These are phyloP conservation scores for Clathrospora elynae DNA, from an alignment of 2,329 filamentous ascomycete species.

Conservation along the genomic window DNA sequence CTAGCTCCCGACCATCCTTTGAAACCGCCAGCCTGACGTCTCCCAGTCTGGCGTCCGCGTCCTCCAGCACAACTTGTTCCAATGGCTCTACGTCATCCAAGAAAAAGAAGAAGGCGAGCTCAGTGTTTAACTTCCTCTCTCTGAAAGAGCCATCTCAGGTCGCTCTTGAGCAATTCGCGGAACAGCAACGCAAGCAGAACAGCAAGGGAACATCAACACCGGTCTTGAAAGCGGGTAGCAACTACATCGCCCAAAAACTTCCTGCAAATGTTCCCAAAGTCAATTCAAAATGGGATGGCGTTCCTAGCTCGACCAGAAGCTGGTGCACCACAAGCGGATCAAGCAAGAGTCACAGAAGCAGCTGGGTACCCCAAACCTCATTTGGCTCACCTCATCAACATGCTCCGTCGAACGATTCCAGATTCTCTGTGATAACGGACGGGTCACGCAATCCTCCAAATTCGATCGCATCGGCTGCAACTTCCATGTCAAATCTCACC, in stretches of 20 bases:
- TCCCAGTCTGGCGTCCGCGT: constrained; percentile 42
- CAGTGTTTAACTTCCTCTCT: constrained; percentile 54
- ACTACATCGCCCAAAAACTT: constrained; percentile 50
- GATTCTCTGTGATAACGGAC: constrained; percentile 30
- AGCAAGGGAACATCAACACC: constrained; percentile 28
- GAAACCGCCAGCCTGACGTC: constrained; percentile 32
- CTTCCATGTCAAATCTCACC: constrained; percentile 19
- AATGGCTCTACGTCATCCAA: constrained; percentile 36
- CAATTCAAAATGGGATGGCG: constrained; percentile 61
- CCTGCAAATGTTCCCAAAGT: constrained; percentile 58
- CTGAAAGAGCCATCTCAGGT: constrained; percentile 57
- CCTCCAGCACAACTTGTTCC: constrained; percentile 32
- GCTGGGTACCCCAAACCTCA: constrained; percentile 23
- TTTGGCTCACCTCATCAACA: constrained; percentile 14
- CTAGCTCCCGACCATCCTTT: constrained; percentile 17
- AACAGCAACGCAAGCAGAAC: constrained; percentile 51
- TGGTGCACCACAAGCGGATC: constrained; percentile 18
- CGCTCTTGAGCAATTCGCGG: constrained; percentile 54
- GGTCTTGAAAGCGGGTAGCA: constrained; percentile 20
- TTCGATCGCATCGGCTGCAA: constrained; percentile 32
- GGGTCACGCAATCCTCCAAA: constrained; percentile 39
- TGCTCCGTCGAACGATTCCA: constrained; percentile 22
- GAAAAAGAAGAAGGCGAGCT: constrained; percentile 44
- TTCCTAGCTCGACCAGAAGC: constrained; percentile 51
- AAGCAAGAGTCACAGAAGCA: constrained; percentile 26